phyloP scores from a whole-genome alignment of 192 early-diverging fungal species.

The Mortierella alpina region DNA sequence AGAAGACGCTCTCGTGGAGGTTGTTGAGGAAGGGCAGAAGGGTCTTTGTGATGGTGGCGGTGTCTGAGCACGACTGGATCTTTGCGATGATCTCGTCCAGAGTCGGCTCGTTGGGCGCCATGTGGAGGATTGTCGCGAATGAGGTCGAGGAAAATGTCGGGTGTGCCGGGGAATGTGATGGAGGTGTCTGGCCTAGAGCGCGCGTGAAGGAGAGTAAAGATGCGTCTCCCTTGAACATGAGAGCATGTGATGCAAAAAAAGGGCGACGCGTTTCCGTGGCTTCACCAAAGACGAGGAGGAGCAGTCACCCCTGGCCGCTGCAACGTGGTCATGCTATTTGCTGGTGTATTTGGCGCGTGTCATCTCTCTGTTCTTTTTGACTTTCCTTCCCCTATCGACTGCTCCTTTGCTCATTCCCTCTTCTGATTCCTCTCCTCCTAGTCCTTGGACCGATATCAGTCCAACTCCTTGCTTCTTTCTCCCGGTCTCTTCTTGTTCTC shows the following conservation, averaged over 20 bases:
- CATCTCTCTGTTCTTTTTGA: not conserved
- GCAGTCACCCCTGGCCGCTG: too few relatives aligned
- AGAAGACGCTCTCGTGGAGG: constrained; percentile 39
- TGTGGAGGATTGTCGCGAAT: not conserved
- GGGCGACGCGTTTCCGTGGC: not conserved
- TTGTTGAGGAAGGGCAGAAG: constrained; percentile 41
- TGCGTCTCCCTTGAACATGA: too few relatives aligned
- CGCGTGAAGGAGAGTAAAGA: not conserved
- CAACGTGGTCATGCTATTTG: too few relatives aligned
- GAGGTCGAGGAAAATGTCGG: not conserved
- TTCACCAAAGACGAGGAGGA: too few relatives aligned
- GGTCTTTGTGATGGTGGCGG: constrained; percentile 17
- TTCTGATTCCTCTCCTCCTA: too few relatives aligned
- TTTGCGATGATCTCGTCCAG: constrained; percentile 46
- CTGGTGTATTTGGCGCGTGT: too few relatives aligned
- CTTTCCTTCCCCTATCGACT: not conserved
- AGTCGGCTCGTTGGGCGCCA: constrained; percentile 39
- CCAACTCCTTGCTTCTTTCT: too few relatives aligned
- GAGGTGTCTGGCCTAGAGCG: not conserved
- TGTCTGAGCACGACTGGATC: constrained; percentile 32
- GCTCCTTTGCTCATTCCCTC: not conserved
- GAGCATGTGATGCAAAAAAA: not conserved
- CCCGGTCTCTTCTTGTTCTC: not conserved
- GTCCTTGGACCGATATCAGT: not conserved
- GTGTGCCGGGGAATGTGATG: not conserved